Percentiles rank a stretch among this genome's conserved stretches.
Evolutionary conservation across 2,329 filamentous ascomycete species (phyloP).

Genomic region (Bipolaris victoriae): DNA sequence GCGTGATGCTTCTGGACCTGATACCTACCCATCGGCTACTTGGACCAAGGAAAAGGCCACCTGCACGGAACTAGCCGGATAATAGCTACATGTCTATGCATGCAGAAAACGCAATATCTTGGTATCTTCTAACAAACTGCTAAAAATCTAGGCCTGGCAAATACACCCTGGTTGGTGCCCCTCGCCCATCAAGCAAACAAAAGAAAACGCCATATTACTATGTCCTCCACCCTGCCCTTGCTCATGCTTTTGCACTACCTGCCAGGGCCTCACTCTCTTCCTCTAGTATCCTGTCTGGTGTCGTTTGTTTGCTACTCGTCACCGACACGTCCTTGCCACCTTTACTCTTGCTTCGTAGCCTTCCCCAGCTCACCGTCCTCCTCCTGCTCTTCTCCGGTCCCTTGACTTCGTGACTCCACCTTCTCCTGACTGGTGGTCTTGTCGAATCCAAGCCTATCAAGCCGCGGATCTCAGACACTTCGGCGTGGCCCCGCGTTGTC

Average conservation of each 20-base stretch:
- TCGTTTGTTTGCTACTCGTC: slow-evolving; percentile 20
- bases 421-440: slow-evolving; percentile 38
- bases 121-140: slow-evolving; percentile 2
- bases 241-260: slow-evolving; percentile 13
- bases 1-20: background rate
- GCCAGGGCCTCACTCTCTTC: slow-evolving; percentile 22
- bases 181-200: background rate
- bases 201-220: background rate
- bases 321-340: slow-evolving; percentile 19
- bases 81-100: background rate
- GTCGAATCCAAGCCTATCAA: slow-evolving; percentile 59
- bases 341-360: slow-evolving; percentile 35
- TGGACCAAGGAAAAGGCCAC: background rate
- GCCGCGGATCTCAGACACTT: slow-evolving; percentile 69
- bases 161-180: background rate
- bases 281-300: slow-evolving; percentile 31
- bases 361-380: slow-evolving; percentile 39
- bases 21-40: background rate
- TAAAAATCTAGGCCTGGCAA: background rate
- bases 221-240: background rate
- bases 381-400: slow-evolving; percentile 25
- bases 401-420: slow-evolving; percentile 45
- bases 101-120: background rate
- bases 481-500: slow-evolving; percentile 77
- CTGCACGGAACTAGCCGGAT: too few relatives aligned